Conservation (phyloP, 2,329 filamentous ascomycete species). For the Periglandula ipomoeae region DNA sequence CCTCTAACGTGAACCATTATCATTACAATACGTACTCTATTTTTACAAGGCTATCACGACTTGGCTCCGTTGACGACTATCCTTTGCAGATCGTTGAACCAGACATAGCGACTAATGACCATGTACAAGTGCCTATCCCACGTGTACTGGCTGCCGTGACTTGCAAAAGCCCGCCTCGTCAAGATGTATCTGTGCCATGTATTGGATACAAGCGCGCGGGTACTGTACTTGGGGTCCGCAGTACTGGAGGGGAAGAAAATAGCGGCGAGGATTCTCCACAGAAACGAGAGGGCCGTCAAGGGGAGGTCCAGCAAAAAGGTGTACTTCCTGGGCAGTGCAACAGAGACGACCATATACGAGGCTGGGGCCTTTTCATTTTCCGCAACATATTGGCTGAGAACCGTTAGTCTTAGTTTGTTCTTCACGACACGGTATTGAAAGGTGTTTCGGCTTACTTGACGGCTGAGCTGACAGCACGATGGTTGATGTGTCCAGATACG, state of each 20-base stretch:
- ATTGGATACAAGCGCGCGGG: conserved; percentile 25
- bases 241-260: conserved; percentile 12
- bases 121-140: conserved; percentile 31
- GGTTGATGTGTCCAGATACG: conserved; percentile 30
- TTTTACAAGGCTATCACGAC: neutral
- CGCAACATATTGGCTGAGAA: conserved; percentile 18
- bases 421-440: neutral
- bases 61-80: conserved; percentile 4
- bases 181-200: conserved; percentile 25
- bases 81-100: conserved; percentile 24
- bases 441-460: conserved; percentile 20
- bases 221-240: conserved; percentile 10
- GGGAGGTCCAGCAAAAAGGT: conserved; percentile 27
- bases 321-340: conserved; percentile 27
- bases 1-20: no score
- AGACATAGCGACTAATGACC: conserved; percentile 29
- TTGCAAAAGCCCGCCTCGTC: conserved; percentile 26
- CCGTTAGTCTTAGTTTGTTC: neutral
- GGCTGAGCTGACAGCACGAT: conserved; percentile 28
- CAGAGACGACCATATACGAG: conserved; percentile 26
- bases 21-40: neutral
- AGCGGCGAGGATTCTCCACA: conserved; percentile 13
- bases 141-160: conserved; percentile 29
- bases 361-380: conserved; percentile 21
- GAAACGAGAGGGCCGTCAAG: conserved; percentile 27